phyloP scores from a whole-genome alignment of 805 yeast genomes.

The Metschnikowia reukaufii region DNA sequence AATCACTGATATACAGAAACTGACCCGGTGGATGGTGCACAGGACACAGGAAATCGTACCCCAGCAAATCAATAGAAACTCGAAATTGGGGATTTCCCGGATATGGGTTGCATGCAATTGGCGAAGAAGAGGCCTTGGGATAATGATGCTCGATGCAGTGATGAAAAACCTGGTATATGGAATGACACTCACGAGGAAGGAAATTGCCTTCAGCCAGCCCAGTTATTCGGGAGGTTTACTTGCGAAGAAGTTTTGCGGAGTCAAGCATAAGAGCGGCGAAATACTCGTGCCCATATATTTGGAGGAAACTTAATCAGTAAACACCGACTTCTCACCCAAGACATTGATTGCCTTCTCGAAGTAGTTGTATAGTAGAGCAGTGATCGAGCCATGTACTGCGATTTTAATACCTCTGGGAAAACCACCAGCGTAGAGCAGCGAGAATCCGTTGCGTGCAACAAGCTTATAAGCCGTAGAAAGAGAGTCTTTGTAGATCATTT shows the following conservation, averaged over 20 bases:
- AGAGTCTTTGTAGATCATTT: conserved; percentile 56
- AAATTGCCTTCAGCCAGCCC: conserved; percentile 73
- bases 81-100: conserved; percentile 39
- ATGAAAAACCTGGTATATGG: conserved; percentile 51
- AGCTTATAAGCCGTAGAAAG: conserved; percentile 37
- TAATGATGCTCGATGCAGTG: conserved; percentile 44
- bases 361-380: conserved; percentile 61
- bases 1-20: conserved; percentile 22
- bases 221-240: conserved; percentile 62
- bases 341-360: conserved; percentile 37
- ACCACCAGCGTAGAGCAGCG: conserved; percentile 36
- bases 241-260: conserved; percentile 57
- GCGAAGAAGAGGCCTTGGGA: conserved; percentile 54
- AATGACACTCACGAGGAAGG: conserved; percentile 35
- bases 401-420: conserved; percentile 69
- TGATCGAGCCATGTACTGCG: conserved; percentile 67
- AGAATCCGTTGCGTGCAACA: conserved; percentile 31
- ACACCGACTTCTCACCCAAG: conserved; percentile 19
- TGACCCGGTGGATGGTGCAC: conserved; percentile 61
- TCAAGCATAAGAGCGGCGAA: conserved; percentile 53
- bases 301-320: conserved; percentile 24
- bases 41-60: conserved; percentile 53
- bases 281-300: conserved; percentile 50
- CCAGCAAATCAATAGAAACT: conserved; percentile 36
- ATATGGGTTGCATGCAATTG: conserved; percentile 46